Conservation (phyloP, 2,329 filamentous ascomycete genomes). For the Aspergillus sp. region DNA sequence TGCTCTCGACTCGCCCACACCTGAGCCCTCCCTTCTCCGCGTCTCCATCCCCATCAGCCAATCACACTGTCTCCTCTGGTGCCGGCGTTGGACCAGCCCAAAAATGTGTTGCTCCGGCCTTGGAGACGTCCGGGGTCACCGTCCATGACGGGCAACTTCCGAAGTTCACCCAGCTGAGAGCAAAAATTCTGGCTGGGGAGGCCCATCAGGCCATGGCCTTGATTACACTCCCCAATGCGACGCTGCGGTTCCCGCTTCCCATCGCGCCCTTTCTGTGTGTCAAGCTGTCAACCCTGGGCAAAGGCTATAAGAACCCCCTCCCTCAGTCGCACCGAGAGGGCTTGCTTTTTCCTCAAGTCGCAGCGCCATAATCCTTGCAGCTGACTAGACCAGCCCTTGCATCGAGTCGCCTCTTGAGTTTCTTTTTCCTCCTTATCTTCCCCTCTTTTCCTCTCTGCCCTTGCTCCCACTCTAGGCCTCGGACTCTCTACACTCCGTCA, state of each 20-base stretch:
- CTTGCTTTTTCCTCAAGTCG: background rate
- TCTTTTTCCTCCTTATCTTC: background rate
- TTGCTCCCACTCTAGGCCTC: background rate
- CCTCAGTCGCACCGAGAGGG: background rate
- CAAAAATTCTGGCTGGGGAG: background rate
- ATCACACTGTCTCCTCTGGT: background rate
- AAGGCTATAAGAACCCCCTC: background rate
- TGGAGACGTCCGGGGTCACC: background rate
- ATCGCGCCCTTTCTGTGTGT: background rate
- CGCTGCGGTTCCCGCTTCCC: background rate
- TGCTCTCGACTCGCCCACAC: background rate
- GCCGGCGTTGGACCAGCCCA: background rate
- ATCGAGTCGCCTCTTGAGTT: background rate
- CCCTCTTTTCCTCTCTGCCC: background rate
- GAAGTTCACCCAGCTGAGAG: background rate
- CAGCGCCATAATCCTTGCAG: background rate
- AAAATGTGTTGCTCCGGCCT: background rate
- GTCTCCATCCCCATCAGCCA: background rate
- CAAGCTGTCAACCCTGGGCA: background rate
- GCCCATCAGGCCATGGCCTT: background rate
- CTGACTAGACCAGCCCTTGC: background rate
- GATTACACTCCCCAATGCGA: background rate
- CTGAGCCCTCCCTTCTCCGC: background rate
- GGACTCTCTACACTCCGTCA: background rate
- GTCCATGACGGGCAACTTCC: slow-evolving; percentile 8